Evolutionary conservation across 1,139 yeast species (phyloP).

Genomic region (Hansenula lynferdii): DNA sequence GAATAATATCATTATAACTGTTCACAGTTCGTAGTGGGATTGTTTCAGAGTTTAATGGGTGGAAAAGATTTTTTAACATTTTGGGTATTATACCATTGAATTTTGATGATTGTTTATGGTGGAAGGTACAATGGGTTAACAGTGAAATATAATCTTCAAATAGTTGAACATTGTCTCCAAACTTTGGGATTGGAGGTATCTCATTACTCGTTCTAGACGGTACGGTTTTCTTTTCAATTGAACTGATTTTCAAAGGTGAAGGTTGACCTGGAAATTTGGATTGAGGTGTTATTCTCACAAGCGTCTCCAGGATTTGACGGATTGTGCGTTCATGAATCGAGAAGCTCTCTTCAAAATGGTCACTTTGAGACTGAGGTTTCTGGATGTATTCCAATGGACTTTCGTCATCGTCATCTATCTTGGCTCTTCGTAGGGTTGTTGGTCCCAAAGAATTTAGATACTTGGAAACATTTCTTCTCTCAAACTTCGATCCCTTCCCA

Average conservation of each 20-base stretch:
- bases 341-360: no score
- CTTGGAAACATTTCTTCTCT: slow-evolving; percentile 21
- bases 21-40: slow-evolving; percentile 28
- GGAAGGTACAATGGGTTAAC: slow-evolving; percentile 31
- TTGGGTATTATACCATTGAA: slow-evolving; percentile 31
- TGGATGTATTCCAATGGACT: no score
- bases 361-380: no score
- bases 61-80: slow-evolving; percentile 33
- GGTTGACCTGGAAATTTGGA: slow-evolving; percentile 4
- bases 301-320: slow-evolving; percentile 4
- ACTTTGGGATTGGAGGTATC: slow-evolving; percentile 30
- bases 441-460: slow-evolving; percentile 23
- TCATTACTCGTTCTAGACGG: slow-evolving; percentile 21
- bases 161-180: slow-evolving; percentile 18
- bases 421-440: slow-evolving; percentile 17
- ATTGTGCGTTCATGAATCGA: no score
- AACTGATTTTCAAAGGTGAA: slow-evolving; percentile 7
- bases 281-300: slow-evolving; percentile 17
- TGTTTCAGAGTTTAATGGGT: slow-evolving; percentile 34
- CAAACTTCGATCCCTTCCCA: slow-evolving; percentile 26
- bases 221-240: neutral
- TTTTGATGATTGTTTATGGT: slow-evolving; percentile 27
- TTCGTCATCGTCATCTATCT: slow-evolving; percentile 4
- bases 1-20: slow-evolving; percentile 40
- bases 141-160: slow-evolving; percentile 29